These are phyloP conservation scores for Septoria petroselini DNA, from an alignment of 2,329 filamentous ascomycete species.

Conservation along the genomic window DNA sequence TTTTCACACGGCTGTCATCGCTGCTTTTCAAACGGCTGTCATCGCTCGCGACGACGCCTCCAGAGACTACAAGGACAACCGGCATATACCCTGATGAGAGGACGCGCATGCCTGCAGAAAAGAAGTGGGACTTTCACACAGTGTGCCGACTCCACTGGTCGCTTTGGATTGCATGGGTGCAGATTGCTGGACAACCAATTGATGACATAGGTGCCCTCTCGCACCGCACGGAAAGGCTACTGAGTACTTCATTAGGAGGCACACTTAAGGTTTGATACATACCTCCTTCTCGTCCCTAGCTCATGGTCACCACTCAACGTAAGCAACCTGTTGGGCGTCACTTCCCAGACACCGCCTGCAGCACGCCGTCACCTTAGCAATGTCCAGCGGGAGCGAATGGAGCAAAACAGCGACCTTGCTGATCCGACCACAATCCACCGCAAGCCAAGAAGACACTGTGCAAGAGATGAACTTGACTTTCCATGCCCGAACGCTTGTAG, in stretches of 20 bases:
- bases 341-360: neutral
- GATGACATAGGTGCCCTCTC: constrained; percentile 3
- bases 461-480: neutral
- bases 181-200: constrained; percentile 2
- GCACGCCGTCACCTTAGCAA: neutral
- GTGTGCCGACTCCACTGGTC: neutral
- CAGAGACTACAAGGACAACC: no score
- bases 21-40: no score
- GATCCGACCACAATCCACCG: neutral
- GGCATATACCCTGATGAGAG: neutral
- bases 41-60: no score
- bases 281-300: neutral
- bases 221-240: neutral
- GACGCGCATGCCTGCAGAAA: constrained; percentile 6
- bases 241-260: neutral
- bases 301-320: neutral
- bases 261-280: neutral
- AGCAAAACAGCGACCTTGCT: neutral
- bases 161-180: neutral
- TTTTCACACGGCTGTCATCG: no score
- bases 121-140: constrained; percentile 5
- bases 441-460: neutral
- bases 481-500: neutral
- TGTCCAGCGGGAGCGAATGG: neutral
- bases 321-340: neutral